Evolutionary conservation across 768 basidiomycete species (phyloP).

Genomic region (Imleria badia): DNA sequence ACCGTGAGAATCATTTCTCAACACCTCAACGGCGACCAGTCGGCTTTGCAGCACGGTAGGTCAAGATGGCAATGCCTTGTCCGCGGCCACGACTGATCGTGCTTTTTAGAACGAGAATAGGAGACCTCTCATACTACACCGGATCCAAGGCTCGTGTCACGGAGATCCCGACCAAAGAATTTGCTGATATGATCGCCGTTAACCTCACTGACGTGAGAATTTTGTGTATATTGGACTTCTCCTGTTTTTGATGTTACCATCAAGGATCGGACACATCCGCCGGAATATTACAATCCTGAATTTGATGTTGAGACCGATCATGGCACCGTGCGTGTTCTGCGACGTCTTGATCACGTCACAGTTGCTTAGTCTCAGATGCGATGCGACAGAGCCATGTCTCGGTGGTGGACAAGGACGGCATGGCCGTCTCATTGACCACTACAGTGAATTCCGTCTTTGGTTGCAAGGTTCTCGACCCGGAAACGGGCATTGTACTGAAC

Average conservation of each 20-base stretch:
- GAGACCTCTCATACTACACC: slow-evolving; percentile 66
- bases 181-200: slow-evolving; percentile 53
- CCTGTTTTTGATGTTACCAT: slow-evolving; percentile 11
- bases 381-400: slow-evolving; percentile 74
- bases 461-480: slow-evolving; percentile 79
- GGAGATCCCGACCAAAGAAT: slow-evolving; percentile 68
- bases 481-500: slow-evolving; percentile 88
- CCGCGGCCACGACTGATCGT: slow-evolving; percentile 6
- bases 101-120: slow-evolving; percentile 70
- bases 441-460: slow-evolving; percentile 92
- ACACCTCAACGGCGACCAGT: slow-evolving; percentile 34
- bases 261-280: slow-evolving; percentile 77
- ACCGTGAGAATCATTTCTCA: slow-evolving; percentile 9
- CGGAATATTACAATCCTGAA: slow-evolving; percentile 81
- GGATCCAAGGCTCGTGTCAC: slow-evolving; percentile 55
- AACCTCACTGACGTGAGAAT: slow-evolving; percentile 84
- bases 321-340: slow-evolving; percentile 56
- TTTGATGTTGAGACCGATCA: slow-evolving; percentile 79
- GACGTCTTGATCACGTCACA: slow-evolving; percentile 1
- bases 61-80: slow-evolving; percentile 3
- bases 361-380: not conserved
- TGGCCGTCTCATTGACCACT: slow-evolving; percentile 84
- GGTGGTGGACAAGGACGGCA: slow-evolving; percentile 78
- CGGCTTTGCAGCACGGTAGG: slow-evolving; percentile 63
- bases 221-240: not conserved